These are phyloP conservation scores for Aristolochia contorta DNA, from an alignment of 164 flowering plant genomes.

Conservation along the genomic window DNA sequence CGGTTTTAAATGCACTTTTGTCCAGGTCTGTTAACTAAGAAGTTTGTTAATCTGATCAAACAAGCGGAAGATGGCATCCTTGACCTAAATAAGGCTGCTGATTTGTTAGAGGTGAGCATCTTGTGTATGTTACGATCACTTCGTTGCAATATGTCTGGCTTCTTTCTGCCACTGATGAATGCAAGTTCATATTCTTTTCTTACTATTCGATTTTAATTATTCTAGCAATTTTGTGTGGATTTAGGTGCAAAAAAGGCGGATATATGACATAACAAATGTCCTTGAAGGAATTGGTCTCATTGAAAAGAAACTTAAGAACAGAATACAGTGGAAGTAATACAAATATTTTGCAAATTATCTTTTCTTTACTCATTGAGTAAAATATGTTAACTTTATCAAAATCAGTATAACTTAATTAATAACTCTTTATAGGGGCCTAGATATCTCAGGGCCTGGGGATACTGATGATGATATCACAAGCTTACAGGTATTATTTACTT, in stretches of 20 bases:
- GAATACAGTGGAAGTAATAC: constrained; percentile 88
- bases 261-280: constrained; percentile 96
- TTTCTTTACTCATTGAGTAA: no score
- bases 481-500: constrained; percentile 47
- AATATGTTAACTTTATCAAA: no score
- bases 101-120: constrained; percentile 51
- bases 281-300: constrained; percentile 95
- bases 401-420: constrained; percentile 1
- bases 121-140: not conserved
- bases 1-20: constrained; percentile 1
- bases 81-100: constrained; percentile 84
- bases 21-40: constrained; percentile 81
- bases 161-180: not conserved
- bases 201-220: constrained; percentile 2
- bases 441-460: constrained; percentile 57
- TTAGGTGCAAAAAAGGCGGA: constrained; percentile 93
- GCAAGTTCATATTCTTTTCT: not conserved
- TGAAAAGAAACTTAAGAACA: constrained; percentile 90
- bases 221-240: constrained; percentile 5
- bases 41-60: constrained; percentile 68
- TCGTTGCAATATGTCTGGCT: no score
- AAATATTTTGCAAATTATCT: not conserved
- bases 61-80: constrained; percentile 79
- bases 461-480: constrained; percentile 32
- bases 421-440: constrained; percentile 47